Evolutionary conservation across 257 asterid species (phyloP).

Genomic region (Gentiana straminea): DNA sequence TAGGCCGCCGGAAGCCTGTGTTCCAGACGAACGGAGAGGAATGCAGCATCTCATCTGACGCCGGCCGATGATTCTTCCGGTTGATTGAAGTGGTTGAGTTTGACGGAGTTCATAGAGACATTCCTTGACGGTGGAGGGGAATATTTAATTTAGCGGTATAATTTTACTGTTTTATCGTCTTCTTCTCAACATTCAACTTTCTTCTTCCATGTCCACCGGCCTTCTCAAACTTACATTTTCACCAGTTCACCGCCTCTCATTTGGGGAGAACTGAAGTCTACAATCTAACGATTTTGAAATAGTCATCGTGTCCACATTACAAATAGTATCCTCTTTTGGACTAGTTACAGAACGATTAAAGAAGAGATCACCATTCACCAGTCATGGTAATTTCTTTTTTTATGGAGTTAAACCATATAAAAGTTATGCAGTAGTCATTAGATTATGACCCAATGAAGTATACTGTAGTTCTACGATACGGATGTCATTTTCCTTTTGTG

Average conservation of each 20-base stretch:
- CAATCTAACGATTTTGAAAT: too few relatives aligned
- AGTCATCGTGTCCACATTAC: too few relatives aligned
- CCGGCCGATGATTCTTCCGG: background rate
- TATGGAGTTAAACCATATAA: too few relatives aligned
- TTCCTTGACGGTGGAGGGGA: background rate
- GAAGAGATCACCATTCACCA: too few relatives aligned
- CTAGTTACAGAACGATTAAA: too few relatives aligned
- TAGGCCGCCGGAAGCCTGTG: background rate
- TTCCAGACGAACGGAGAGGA: background rate
- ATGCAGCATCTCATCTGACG: background rate
- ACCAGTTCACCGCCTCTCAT: background rate
- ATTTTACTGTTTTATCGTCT: constrained; percentile 10
- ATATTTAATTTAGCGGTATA: constrained; percentile 1
- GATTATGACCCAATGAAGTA: too few relatives aligned
- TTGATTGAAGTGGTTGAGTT: background rate
- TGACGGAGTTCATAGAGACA: background rate
- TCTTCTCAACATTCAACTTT: constrained; percentile 8
- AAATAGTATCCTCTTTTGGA: too few relatives aligned
- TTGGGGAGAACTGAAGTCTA: too few relatives aligned
- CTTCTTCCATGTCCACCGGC: constrained; percentile 19
- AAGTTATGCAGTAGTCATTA: too few relatives aligned
- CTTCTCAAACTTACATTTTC: constrained; percentile 18
- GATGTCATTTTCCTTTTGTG: too few relatives aligned
- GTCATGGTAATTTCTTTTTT: too few relatives aligned
- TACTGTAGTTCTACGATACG: too few relatives aligned